Base-by-base conservation (phyloP, 176 grass and related monocot species). In the Carex parvula region DNA sequence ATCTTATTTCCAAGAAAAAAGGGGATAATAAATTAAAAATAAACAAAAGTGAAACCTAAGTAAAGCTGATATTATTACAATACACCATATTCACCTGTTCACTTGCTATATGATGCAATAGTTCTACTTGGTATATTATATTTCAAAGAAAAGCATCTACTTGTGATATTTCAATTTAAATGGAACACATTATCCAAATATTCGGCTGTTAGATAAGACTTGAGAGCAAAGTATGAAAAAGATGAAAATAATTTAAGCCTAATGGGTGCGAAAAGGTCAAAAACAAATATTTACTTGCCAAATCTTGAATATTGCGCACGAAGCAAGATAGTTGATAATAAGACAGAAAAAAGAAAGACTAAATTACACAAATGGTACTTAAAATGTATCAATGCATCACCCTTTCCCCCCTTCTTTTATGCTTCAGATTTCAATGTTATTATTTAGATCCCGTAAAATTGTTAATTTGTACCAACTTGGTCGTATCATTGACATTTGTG, bases 251-350 rank as follows among this genome's bases (percentile, higher is more conserved):
- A 5, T 24, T 74, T 44, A 52, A 74, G 44, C 20, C 6, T 48
- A n/a, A 74, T 78, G 21, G 72, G 44, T 26, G 14, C 72, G 0
- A 30, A 77, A 29, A 77, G 5, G 22, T 32, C 48, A 77, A 77
- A 55, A 77, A 56, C 46, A 77, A 77, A 56, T 77, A 5, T 33
- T 56, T 30, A 77, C 48, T 17, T 77, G 72, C 72, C 50, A 78
- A 73, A 78, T 24, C 22, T 33, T 52, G 73, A 78, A 24, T n/a
- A 78, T 55, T 56, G 50, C 52, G 1, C 50, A 78, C 2, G 14
- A 78, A 17, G 72, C 24, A 56, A 76, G 21, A 29, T 46, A 76
- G 48, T 30, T 74, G n/a, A 74, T 50, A 50, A 50, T 26, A 74
- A 53, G 20, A 26, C 46, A 26, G 46, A 53, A 53, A 53, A 75